Base-by-base conservation (phyloP, 257 asterid species). In the Solanum chmielewskii region DNA sequence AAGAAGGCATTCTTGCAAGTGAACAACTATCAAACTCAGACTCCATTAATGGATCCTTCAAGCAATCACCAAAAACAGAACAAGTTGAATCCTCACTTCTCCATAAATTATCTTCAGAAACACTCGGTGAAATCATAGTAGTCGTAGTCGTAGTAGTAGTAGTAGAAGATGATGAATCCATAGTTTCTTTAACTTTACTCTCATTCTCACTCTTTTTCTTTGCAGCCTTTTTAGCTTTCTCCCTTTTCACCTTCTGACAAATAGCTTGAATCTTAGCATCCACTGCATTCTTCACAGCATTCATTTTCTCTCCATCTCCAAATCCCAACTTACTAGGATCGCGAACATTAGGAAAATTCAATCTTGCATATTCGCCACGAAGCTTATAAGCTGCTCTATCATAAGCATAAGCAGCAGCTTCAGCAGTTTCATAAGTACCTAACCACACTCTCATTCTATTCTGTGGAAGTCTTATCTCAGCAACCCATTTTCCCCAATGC, bases 401-500 rank as follows among this genome's bases (percentile, higher is more conserved):
- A 89, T 97, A 97, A 10, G 98, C 99, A 90, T 93, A 97, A 49
- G 99, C 99, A 20, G 99, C 99, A 86, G 96, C 94, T 73, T 97
- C 99, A 21, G 99, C 95, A 20, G 97, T 88, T 73, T 97, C 99
- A 88, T 95, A 96, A 85, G 99, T 97, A 27, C 99, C 99, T 0
- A 97, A 92, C 99, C 99, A 97, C 9, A 97, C 98, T 86, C 99
- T 89, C 93, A 93, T 92, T 86, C 99, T 86, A 88, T 97, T 97
- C 89, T 95, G 98, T 6, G 99, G 99, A 35, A 97, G 95, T 33
- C 99, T 88, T 25, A 96, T 97, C 73, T 97, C 99, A 9, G 99
- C 99, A 15, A 97, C 99, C 99, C 99, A 97, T 71, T 94, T 97
- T 3, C 99, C 99, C 99, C 99, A 97, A 85, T 97, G 99, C 92